Percentiles rank a stretch among this genome's conserved stretches.
phyloP scores from a whole-genome alignment of 2,329 filamentous ascomycete species.

The Penicillium sp. region DNA sequence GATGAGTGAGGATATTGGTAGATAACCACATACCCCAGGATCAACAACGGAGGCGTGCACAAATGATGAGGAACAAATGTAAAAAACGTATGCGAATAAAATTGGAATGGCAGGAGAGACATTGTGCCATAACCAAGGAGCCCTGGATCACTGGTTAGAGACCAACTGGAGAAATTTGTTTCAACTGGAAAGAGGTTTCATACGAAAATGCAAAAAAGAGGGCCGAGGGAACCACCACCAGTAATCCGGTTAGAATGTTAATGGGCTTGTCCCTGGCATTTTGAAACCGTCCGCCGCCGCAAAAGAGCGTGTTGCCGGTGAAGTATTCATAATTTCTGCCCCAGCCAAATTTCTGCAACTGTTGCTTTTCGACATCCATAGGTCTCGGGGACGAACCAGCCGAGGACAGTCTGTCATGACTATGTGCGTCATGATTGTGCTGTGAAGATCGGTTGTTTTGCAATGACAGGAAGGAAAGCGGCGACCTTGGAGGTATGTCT shows the following conservation, averaged over 20 bases:
- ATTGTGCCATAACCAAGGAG: conserved; percentile 79
- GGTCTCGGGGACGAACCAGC: conserved; percentile 71
- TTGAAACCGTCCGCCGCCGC: conserved; percentile 76
- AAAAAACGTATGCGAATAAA: conserved; percentile 86
- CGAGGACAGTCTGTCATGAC: conserved; percentile 81
- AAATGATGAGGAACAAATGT: conserved; percentile 88
- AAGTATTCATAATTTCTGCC: conserved; percentile 90
- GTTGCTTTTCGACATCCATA: conserved; percentile 46
- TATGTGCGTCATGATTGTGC: conserved; percentile 58
- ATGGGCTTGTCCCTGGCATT: conserved; percentile 85
- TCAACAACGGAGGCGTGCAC: conserved; percentile 88
- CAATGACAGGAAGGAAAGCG: conserved; percentile 69
- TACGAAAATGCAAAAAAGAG: conserved; percentile 79
- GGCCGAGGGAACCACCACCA: conserved; percentile 73
- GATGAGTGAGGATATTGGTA: too few relatives aligned
- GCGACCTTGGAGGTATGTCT: conserved; percentile 64
- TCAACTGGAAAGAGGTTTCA: conserved; percentile 17
- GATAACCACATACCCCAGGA: too few relatives aligned
- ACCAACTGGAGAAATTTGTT: conserved; percentile 32
- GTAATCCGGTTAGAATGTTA: conserved; percentile 78
- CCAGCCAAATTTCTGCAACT: conserved; percentile 40
- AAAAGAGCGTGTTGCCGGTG: conserved; percentile 89
- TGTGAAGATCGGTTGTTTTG: conserved; percentile 52
- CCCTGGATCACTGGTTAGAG: conserved; percentile 43
- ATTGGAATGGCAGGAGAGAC: conserved; percentile 86